These are phyloP conservation scores for Phytopythium vexans DNA, from an alignment of 352 stramenopile genomes.

Conservation along the genomic window DNA sequence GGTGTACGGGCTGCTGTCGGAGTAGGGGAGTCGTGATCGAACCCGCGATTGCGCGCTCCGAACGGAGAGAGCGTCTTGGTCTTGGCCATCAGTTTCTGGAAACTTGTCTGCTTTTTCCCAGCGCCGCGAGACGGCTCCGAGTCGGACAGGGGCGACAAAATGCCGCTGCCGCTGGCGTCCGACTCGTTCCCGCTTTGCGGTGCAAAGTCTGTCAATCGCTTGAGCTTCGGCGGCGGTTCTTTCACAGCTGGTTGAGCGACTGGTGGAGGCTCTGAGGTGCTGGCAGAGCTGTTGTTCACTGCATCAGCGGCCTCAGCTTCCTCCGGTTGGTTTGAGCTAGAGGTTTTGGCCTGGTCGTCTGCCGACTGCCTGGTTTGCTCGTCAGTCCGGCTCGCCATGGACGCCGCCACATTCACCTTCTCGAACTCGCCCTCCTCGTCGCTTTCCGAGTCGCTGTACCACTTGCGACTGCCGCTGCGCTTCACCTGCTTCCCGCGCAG, in stretches of 20 bases:
- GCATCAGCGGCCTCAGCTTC: not conserved
- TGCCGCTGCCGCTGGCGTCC: slow-evolving; percentile 7
- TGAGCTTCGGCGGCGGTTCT: slow-evolving; percentile 12
- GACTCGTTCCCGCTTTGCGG: slow-evolving; percentile 3
- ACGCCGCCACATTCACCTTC: not conserved
- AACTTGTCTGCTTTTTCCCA: slow-evolving; percentile 41
- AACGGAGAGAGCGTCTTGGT: slow-evolving; percentile 66
- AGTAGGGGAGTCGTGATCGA: not conserved
- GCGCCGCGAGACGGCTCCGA: slow-evolving; percentile 8
- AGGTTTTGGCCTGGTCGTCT: slow-evolving; percentile 9
- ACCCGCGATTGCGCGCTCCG: slow-evolving; percentile 7
- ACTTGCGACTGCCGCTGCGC: slow-evolving; percentile 29
- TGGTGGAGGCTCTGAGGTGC: too few relatives aligned
- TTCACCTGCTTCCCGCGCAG: slow-evolving; percentile 14
- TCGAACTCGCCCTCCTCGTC: slow-evolving; percentile 17
- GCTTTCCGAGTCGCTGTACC: slow-evolving; percentile 55
- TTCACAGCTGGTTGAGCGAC: slow-evolving; percentile 1
- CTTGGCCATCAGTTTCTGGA: slow-evolving; percentile 68
- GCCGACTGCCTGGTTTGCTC: not conserved
- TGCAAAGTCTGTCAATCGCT: slow-evolving; percentile 14
- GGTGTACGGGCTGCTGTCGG: not conserved
- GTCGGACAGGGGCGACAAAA: slow-evolving; percentile 11
- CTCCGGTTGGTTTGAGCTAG: not conserved
- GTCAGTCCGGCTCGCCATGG: not conserved
- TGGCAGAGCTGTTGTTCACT: not conserved